Conservation (phyloP, 2,329 filamentous ascomycete species). For the Lasiodiplodia citricola region DNA sequence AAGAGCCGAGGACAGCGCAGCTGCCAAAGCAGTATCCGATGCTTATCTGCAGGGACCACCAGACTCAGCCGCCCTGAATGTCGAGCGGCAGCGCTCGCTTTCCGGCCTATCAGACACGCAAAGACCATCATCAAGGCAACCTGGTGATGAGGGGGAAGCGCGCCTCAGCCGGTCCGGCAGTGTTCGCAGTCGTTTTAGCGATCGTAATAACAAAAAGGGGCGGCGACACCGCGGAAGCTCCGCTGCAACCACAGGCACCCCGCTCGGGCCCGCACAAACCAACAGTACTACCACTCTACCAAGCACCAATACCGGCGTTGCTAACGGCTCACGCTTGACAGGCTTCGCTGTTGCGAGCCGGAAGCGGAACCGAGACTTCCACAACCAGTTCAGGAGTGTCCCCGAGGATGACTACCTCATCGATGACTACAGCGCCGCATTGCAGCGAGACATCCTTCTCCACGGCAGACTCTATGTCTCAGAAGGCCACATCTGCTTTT, state of each 20-base stretch:
- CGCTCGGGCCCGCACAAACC: constrained; percentile 73
- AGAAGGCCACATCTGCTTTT: constrained; percentile 97
- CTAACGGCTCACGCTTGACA: constrained; percentile 75
- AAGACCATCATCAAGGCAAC: constrained; percentile 64
- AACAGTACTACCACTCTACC: constrained; percentile 73
- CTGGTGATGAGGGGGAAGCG: constrained; percentile 62
- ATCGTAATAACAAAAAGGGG: constrained; percentile 36
- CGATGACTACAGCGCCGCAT: constrained; percentile 95
- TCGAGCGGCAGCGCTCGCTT: constrained; percentile 48
- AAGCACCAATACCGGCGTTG: constrained; percentile 57
- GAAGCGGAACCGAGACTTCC: constrained; percentile 95
- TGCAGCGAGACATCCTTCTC: constrained; percentile 93
- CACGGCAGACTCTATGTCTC: constrained; percentile 95
- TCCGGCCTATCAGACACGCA: constrained; percentile 42
- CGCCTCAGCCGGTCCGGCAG: constrained; percentile 60
- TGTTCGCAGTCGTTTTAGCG: constrained; percentile 60
- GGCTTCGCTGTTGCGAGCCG: constrained; percentile 96
- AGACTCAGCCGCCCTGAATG: constrained; percentile 35
- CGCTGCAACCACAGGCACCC: constrained; percentile 60
- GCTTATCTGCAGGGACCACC: constrained; percentile 57
- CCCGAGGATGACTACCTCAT: constrained; percentile 98
- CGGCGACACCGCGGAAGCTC: constrained; percentile 85
- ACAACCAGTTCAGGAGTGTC: constrained; percentile 91
- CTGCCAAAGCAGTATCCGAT: constrained; percentile 64
- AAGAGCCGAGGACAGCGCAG: constrained; percentile 64